These are phyloP conservation scores for Ochetophila trinervis DNA, from an alignment of 306 rosid genomes.

Conservation along the genomic window DNA sequence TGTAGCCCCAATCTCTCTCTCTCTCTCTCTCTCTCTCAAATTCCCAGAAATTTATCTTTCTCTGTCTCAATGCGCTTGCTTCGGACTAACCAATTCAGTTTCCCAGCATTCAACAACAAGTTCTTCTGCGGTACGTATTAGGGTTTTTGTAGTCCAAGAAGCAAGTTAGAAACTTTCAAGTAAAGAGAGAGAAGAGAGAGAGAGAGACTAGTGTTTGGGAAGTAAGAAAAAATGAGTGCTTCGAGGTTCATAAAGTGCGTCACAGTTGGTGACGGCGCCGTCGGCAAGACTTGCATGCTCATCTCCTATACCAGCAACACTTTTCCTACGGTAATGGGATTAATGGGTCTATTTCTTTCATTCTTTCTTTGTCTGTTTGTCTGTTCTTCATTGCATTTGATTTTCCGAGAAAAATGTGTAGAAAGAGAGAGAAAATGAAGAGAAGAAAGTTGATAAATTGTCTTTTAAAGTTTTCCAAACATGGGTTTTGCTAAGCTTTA, in stretches of 20 bases:
- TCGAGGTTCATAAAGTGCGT: slow-evolving; percentile 95
- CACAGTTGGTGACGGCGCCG: slow-evolving; percentile 95
- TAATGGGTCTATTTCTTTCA: slow-evolving; percentile 2
- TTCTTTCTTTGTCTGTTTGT: slow-evolving; percentile 13
- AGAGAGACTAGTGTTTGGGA: slow-evolving; percentile 11
- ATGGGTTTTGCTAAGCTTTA: slow-evolving; percentile 23
- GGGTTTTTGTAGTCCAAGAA: slow-evolving; percentile 26
- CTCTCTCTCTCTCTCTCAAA: not conserved
- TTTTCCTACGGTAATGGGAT: slow-evolving; percentile 67
- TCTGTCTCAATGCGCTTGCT: slow-evolving; percentile 32
- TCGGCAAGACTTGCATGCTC: slow-evolving; percentile 98
- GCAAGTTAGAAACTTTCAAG: slow-evolving; percentile 8
- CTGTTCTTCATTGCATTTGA: not conserved
- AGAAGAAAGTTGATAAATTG: slow-evolving; percentile 16
- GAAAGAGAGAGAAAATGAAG: not conserved
- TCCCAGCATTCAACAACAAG: slow-evolving; percentile 8
- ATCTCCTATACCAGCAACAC: slow-evolving; percentile 98
- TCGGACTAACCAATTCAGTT: not conserved
- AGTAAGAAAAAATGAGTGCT: slow-evolving; percentile 60
- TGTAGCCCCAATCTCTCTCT: not conserved
- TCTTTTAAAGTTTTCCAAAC: slow-evolving; percentile 8
- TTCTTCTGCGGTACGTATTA: slow-evolving; percentile 26
- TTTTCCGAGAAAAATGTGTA: slow-evolving; percentile 1
- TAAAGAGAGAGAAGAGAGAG: slow-evolving; percentile 2
- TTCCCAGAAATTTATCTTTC: not conserved